Conservation (phyloP, 1,139 yeast species). For the Lodderomyces elongisporus region DNA sequence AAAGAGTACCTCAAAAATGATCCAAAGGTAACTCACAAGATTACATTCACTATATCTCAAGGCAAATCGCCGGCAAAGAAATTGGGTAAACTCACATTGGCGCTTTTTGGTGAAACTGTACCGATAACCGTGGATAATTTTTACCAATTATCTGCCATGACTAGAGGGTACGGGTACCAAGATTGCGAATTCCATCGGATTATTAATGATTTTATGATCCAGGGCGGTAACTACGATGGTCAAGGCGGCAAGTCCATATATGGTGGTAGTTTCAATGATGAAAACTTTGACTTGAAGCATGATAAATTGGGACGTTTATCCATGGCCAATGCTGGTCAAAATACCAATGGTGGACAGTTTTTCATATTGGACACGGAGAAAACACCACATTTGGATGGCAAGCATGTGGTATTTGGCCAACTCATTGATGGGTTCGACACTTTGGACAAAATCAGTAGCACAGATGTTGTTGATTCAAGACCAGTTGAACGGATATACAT, state of each 20-base stretch:
- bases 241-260: slow-evolving; percentile 31
- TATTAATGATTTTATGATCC: slow-evolving; percentile 35
- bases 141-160: slow-evolving; percentile 27
- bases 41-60: slow-evolving; percentile 19
- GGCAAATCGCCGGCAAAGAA: slow-evolving; percentile 8
- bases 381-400: slow-evolving; percentile 44
- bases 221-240: slow-evolving; percentile 36
- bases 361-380: slow-evolving; percentile 30
- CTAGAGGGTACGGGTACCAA: slow-evolving; percentile 34
- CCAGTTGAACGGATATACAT: slow-evolving; percentile 35
- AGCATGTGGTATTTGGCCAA: slow-evolving; percentile 55
- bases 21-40: slow-evolving; percentile 26
- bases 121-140: slow-evolving; percentile 40
- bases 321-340: slow-evolving; percentile 41
- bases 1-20: slow-evolving; percentile 16
- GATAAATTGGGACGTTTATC: slow-evolving; percentile 35
- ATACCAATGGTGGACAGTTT: slow-evolving; percentile 42
- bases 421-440: slow-evolving; percentile 41
- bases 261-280: slow-evolving; percentile 32
- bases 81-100: slow-evolving; percentile 20
- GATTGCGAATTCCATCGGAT: slow-evolving; percentile 32
- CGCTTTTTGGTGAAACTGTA: slow-evolving; percentile 25
- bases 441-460: slow-evolving; percentile 31
- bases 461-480: slow-evolving; percentile 26
- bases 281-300: slow-evolving; percentile 31